A percentile compares a stretch with the other conserved stretches of the same genome.
These are phyloP conservation scores for Solanum hybrid DNA, from an alignment of 305 asterid genomes.

Conservation along the genomic window DNA sequence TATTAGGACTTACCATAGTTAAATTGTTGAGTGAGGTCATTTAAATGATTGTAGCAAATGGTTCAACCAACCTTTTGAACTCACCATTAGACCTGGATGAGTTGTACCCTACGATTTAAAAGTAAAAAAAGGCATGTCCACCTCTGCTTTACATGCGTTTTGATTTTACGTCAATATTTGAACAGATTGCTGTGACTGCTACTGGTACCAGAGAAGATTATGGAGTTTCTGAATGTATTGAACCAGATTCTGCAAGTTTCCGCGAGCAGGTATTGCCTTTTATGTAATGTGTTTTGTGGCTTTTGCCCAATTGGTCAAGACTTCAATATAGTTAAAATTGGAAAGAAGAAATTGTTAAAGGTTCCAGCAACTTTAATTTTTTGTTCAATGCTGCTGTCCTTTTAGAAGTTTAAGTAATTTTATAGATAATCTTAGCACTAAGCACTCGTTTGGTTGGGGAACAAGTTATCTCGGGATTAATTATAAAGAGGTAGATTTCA, in stretches of 20 bases:
- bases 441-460: neutral
- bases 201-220: conserved; percentile 54
- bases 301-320: neutral
- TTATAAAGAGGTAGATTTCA: neutral
- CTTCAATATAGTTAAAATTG: neutral
- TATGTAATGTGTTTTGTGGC: neutral
- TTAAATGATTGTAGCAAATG: neutral
- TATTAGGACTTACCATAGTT: neutral
- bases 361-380: neutral
- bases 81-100: neutral
- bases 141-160: neutral
- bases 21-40: neutral
- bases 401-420: neutral
- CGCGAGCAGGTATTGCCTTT: conserved; percentile 53
- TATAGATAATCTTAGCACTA: neutral
- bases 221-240: conserved; percentile 37
- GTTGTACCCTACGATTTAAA: neutral
- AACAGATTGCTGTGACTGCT: conserved; percentile 48
- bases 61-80: neutral
- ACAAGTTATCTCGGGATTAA: neutral
- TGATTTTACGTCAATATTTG: conserved; percentile 10
- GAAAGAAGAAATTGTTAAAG: neutral
- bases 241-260: conserved; percentile 72
- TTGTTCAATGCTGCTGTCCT: neutral
- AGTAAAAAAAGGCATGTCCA: neutral